A percentile compares a stretch with the other conserved stretches of the same genome.
phyloP scores from a whole-genome alignment of 2,329 filamentous ascomycete genomes.

The Cyphellophora europaea region DNA sequence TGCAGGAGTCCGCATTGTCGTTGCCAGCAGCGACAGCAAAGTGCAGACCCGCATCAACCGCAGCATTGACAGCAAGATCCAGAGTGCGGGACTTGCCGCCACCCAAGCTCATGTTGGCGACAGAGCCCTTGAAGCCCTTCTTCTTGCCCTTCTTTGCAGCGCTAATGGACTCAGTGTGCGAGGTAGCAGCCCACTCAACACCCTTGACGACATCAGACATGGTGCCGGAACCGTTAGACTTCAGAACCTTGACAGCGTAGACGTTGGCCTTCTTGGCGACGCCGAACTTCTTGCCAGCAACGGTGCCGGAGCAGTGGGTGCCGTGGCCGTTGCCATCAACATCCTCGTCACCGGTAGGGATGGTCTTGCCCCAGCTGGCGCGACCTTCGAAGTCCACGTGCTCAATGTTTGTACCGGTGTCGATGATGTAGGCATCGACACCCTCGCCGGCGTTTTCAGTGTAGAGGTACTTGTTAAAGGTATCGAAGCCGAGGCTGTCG shows the following conservation, averaged over 20 bases:
- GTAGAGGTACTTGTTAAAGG: constrained; percentile 97
- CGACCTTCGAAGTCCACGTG: constrained; percentile 98
- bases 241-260: constrained; percentile 96
- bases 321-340: constrained; percentile 95
- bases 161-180: constrained; percentile 67
- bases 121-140: constrained; percentile 97
- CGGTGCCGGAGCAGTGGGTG: constrained; percentile 97
- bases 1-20: constrained; percentile 97
- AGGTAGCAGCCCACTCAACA: constrained; percentile 83
- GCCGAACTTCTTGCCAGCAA: constrained; percentile 97
- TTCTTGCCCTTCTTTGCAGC: constrained; percentile 76
- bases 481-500: constrained; percentile 69
- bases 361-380: constrained; percentile 94
- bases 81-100: constrained; percentile 92
- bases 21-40: constrained; percentile 98
- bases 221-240: constrained; percentile 91
- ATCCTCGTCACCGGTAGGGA: constrained; percentile 71
- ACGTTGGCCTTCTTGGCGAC: constrained; percentile 98
- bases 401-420: constrained; percentile 87
- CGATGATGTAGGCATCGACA: constrained; percentile 97
- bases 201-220: constrained; percentile 99
- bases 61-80: constrained; percentile 87
- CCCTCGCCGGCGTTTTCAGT: constrained; percentile 84
- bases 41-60: constrained; percentile 84
- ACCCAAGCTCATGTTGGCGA: constrained; percentile 98